phyloP scores from a whole-genome alignment of 768 basidiomycete genomes.

The Pisolithus tinctorius region DNA sequence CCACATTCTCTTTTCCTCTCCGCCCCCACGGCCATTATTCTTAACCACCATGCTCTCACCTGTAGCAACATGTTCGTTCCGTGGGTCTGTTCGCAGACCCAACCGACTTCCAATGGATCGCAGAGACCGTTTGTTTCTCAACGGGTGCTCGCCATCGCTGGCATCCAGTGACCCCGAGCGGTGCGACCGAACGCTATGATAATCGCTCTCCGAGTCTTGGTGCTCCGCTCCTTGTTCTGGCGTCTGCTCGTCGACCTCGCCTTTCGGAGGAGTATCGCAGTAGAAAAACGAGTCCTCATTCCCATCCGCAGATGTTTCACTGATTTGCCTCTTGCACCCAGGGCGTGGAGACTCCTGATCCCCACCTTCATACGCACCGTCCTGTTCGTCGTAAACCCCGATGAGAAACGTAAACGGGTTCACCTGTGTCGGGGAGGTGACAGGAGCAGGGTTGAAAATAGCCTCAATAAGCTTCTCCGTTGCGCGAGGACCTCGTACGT shows the following conservation, averaged over 20 bases:
- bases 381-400: constrained; percentile 12
- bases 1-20: constrained; percentile 21
- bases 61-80: not conserved
- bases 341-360: constrained; percentile 1
- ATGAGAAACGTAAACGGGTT: constrained; percentile 34
- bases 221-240: not conserved
- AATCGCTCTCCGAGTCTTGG: constrained; percentile 17
- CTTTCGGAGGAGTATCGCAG: not conserved
- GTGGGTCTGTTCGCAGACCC: constrained; percentile 1
- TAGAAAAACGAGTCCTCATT: not conserved
- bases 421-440: constrained; percentile 21
- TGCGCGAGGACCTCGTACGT: constrained; percentile 51
- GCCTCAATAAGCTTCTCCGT: constrained; percentile 75
- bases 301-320: not conserved
- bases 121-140: constrained; percentile 13
- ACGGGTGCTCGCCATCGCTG: constrained; percentile 10
- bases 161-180: constrained; percentile 7
- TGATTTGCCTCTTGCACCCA: not conserved
- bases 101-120: constrained; percentile 14
- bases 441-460: constrained; percentile 66
- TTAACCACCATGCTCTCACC: not conserved
- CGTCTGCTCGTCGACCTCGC: constrained; percentile 6
- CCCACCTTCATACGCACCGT: constrained; percentile 11
- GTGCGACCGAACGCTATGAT: constrained; percentile 24
- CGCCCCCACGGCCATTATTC: not conserved